Conservation (phyloP, 495 filamentous ascomycete species). For the Aspergillus cristatus region DNA sequence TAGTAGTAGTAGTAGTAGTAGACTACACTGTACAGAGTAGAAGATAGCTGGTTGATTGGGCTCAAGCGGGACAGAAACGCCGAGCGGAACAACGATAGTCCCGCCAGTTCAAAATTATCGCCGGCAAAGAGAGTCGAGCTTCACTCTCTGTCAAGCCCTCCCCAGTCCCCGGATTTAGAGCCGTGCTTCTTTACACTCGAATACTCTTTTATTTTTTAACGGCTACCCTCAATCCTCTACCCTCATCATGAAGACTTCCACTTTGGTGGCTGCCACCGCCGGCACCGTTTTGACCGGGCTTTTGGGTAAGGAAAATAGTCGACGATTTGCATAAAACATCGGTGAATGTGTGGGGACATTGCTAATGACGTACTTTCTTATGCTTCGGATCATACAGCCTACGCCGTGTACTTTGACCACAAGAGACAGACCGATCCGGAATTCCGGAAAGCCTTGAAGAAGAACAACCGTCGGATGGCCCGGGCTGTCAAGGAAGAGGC, state of each 20-base stretch:
- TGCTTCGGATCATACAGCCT: conserved; percentile 32
- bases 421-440: conserved; percentile 76
- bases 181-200: not conserved
- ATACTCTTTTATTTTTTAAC: not conserved
- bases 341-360: too few relatives aligned
- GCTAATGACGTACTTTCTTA: too few relatives aligned
- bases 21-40: too few relatives aligned
- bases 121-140: conserved; percentile 10
- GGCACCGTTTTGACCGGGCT: conserved; percentile 68
- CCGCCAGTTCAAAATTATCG: conserved; percentile 34
- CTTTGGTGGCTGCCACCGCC: conserved; percentile 61
- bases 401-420: conserved; percentile 94
- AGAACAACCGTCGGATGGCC: conserved; percentile 68
- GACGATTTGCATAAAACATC: not conserved
- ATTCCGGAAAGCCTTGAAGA: conserved; percentile 77
- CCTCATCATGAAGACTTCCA: conserved; percentile 53
- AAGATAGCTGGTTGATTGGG: not conserved
- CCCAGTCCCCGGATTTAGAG: not conserved
- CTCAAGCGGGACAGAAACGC: conserved; percentile 25
- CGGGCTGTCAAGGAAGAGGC: conserved; percentile 70
- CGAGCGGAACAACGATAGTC: conserved; percentile 36
- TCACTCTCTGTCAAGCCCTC: conserved; percentile 1
- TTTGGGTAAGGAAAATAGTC: conserved; percentile 52
- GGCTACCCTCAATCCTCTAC: conserved; percentile 2
- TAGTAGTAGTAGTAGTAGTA: too few relatives aligned